Evolutionary conservation across 2,329 filamentous ascomycete species (phyloP), one percentile per base, ranked within the genome.

Genomic region (Exutisphaerella laricina): DNA sequence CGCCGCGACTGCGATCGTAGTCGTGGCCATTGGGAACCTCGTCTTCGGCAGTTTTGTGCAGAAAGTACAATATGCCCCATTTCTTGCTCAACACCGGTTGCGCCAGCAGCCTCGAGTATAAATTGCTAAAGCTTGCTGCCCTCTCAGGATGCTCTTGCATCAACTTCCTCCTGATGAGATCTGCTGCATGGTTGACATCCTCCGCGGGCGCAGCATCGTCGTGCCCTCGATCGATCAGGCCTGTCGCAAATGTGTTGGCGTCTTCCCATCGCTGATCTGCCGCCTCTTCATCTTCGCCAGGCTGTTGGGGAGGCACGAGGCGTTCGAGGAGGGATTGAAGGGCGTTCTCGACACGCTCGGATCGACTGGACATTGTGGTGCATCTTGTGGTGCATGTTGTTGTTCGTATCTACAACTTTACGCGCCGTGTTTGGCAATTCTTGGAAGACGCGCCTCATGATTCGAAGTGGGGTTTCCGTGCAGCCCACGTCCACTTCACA

Each of bases 41-140:
- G 17, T 50, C 48, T 59, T 89, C 85, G 48, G 86, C 81, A 35
- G 96, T 77, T 57, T 87, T 82, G 63, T 92, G 85, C 30, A 98
- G 77, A 30, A 98, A 80, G 63, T 94, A 94, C 14, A 98, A 74
- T 53, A 98, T 96, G 3, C 85, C 88, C 88, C 89, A 97, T 75
- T 98, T 98, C 66, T 95, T 85, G 58, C 86, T 85, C 32, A 98
- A 75, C 4, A 97, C 89, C 0, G 89, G 89, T 53, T 96, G 80
- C n/a, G 87, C 85, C 18, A 96, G 73, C 13, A 98, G 77, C 43
- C 88, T 79, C 23, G 87, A 88, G 67, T 96, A 95, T 20, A 98
- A 77, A 60, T 95, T 94, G 17, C 88, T 84, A 66, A 96, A 95
- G 49, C 83, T 79, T 14, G 90, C 74, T 3, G 89, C 88, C 65